phyloP scores from a whole-genome alignment of 1,284 basidiomycete genomes.

The Papiliotrema fonsecae region DNA sequence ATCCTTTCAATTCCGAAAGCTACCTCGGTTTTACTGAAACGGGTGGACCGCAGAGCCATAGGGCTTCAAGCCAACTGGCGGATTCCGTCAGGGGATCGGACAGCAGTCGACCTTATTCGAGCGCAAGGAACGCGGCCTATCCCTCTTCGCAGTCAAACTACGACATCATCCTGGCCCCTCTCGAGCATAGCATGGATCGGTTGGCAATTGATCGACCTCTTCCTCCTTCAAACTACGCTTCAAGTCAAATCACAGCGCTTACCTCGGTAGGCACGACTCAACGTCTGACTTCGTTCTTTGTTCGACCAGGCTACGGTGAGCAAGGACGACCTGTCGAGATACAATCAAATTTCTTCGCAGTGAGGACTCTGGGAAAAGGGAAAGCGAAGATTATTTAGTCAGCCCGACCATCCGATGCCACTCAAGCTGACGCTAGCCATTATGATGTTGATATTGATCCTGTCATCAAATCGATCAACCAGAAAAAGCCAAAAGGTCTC shows the following conservation, averaged over 20 bases:
- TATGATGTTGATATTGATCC: slow-evolving; percentile 45
- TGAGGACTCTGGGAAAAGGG: slow-evolving; percentile 26
- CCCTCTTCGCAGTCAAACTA: no score
- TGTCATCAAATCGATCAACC: slow-evolving; percentile 25
- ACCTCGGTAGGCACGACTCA: neutral
- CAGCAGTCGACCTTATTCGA: no score
- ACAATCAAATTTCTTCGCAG: slow-evolving; percentile 40
- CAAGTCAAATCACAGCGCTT: neutral
- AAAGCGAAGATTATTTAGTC: slow-evolving; percentile 35
- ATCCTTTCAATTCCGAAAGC: no score
- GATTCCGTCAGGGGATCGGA: no score
- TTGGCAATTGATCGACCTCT: neutral
- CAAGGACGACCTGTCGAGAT: slow-evolving; percentile 31
- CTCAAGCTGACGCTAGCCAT: slow-evolving; percentile 22
- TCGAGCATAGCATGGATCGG: no score
- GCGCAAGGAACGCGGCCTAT: no score
- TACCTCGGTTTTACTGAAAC: no score
- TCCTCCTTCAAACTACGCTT: neutral
- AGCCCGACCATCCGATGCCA: slow-evolving; percentile 3
- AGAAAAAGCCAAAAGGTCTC: slow-evolving; percentile 41
- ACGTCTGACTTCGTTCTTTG: slow-evolving; percentile 4
- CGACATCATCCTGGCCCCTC: no score
- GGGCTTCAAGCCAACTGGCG: no score
- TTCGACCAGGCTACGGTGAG: slow-evolving; percentile 31
- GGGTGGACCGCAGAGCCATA: no score